Evolutionary conservation across 768 basidiomycete genomes (phyloP).

Genomic region (Solioccasus polychromus): DNA sequence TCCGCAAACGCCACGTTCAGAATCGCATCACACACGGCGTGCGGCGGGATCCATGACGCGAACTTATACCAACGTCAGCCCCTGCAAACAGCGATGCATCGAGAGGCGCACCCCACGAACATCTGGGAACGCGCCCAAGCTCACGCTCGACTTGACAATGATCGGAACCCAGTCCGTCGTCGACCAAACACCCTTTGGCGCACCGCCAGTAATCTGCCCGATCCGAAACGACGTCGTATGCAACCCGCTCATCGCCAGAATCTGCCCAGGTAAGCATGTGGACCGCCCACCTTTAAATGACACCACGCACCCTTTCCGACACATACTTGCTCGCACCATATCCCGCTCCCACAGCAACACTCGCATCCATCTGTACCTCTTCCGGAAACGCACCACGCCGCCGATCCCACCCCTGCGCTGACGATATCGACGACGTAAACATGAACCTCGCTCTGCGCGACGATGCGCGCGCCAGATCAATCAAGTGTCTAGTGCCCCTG

Average conservation of each 20-base stretch:
- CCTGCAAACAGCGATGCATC: too few relatives aligned
- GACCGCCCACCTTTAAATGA: neutral
- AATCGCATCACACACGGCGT: slow-evolving; percentile 25
- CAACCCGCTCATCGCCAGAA: slow-evolving; percentile 33
- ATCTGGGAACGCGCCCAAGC: slow-evolving; percentile 30
- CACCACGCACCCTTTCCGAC: slow-evolving; percentile 16
- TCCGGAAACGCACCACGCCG: slow-evolving; percentile 29
- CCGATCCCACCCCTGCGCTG: slow-evolving; percentile 19
- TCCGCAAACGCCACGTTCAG: slow-evolving; percentile 28
- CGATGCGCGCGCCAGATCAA: slow-evolving; percentile 31
- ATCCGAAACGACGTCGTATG: slow-evolving; percentile 33
- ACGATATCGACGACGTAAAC: slow-evolving; percentile 40
- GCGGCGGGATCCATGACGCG: slow-evolving; percentile 30
- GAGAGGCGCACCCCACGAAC: slow-evolving; percentile 25
- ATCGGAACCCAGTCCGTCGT: slow-evolving; percentile 37
- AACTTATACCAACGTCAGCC: slow-evolving; percentile 11
- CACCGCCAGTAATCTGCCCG: slow-evolving; percentile 37
- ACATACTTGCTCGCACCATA: slow-evolving; percentile 37
- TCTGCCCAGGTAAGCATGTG: slow-evolving; percentile 6
- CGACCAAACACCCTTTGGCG: slow-evolving; percentile 36
- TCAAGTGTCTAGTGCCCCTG: slow-evolving; percentile 39
- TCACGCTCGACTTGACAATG: slow-evolving; percentile 34
- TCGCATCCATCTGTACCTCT: slow-evolving; percentile 24
- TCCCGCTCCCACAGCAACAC: slow-evolving; percentile 31
- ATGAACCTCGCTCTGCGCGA: slow-evolving; percentile 32